Conservation (phyloP, 257 asterid species). For the Ligustrum vulgare region DNA sequence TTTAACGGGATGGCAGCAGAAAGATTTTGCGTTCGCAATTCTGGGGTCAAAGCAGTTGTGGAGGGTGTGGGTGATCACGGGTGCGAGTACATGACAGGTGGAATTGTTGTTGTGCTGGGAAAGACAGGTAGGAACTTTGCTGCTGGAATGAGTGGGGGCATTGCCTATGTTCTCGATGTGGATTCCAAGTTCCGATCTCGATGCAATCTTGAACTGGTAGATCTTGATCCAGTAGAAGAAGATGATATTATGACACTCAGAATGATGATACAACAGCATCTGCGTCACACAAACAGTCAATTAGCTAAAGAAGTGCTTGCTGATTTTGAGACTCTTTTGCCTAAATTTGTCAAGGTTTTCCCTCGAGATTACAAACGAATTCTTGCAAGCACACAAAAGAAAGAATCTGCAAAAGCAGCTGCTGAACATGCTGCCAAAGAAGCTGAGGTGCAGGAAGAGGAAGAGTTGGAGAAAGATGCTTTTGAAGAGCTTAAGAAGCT, state of each 20-base stretch:
- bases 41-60: constrained; percentile 95
- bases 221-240: constrained; percentile 88
- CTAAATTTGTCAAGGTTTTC: constrained; percentile 83
- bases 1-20: constrained; percentile 99
- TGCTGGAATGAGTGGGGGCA: constrained; percentile 99
- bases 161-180: constrained; percentile 86
- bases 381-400: constrained; percentile 66
- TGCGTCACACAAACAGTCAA: constrained; percentile 85
- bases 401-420: constrained; percentile 44
- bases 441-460: constrained; percentile 68
- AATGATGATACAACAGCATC: constrained; percentile 99
- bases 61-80: constrained; percentile 99
- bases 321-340: constrained; percentile 68
- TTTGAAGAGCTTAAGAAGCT: constrained; percentile 91
- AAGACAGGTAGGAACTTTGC: constrained; percentile 96
- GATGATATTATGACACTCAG: constrained; percentile 74
- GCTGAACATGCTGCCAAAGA: constrained; percentile 54
- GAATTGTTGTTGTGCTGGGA: constrained; percentile 87
- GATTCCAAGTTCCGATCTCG: constrained; percentile 66
- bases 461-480: constrained; percentile 74
- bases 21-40: constrained; percentile 94
- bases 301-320: constrained; percentile 82
- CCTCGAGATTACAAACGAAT: constrained; percentile 90
- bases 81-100: constrained; percentile 99
- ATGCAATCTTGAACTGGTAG: constrained; percentile 91